Evolutionary conservation across 78 protist genomes (phyloP).

Genomic region (Carpediemonas membranifera): DNA sequence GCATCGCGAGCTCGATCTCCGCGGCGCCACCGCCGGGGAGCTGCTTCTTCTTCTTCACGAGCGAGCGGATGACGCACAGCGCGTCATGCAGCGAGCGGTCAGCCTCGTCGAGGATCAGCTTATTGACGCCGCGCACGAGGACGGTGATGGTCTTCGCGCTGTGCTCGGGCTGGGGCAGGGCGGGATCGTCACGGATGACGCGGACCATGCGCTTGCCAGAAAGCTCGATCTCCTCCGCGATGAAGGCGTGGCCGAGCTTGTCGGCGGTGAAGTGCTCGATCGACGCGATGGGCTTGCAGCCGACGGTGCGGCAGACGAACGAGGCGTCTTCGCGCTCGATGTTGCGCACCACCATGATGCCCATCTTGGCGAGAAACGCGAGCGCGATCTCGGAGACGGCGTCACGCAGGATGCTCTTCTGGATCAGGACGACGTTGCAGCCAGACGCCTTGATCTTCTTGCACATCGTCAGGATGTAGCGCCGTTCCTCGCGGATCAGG

Average conservation of each 20-base stretch:
- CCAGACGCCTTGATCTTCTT: too few species aligned
- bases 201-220: slow-evolving; percentile 76
- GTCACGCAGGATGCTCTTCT: too few species aligned
- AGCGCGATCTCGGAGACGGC: too few species aligned
- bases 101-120: slow-evolving; percentile 76
- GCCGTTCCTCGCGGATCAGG: slow-evolving; percentile 61
- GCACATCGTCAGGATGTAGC: slow-evolving; percentile 87
- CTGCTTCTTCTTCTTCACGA: slow-evolving; percentile 70
- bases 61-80: too few species aligned
- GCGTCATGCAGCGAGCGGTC: slow-evolving; percentile 89
- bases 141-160: slow-evolving; percentile 82
- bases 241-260: slow-evolving; percentile 77
- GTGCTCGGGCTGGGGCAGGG: slow-evolving; percentile 58
- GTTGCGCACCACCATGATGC: slow-evolving; percentile 65
- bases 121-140: slow-evolving; percentile 81
- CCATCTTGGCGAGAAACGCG: too few species aligned
- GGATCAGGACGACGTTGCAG: too few species aligned
- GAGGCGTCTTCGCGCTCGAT: slow-evolving; percentile 92
- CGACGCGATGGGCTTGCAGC: slow-evolving; percentile 62
- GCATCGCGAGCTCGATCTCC: slow-evolving; percentile 71
- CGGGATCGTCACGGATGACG: too few species aligned
- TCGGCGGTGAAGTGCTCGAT: slow-evolving; percentile 88
- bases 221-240: slow-evolving; percentile 89
- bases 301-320: slow-evolving; percentile 84
- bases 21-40: slow-evolving; percentile 98